Conservation (phyloP, 2,329 filamentous ascomycete species). For the Rhytidhysteron rufulum region DNA sequence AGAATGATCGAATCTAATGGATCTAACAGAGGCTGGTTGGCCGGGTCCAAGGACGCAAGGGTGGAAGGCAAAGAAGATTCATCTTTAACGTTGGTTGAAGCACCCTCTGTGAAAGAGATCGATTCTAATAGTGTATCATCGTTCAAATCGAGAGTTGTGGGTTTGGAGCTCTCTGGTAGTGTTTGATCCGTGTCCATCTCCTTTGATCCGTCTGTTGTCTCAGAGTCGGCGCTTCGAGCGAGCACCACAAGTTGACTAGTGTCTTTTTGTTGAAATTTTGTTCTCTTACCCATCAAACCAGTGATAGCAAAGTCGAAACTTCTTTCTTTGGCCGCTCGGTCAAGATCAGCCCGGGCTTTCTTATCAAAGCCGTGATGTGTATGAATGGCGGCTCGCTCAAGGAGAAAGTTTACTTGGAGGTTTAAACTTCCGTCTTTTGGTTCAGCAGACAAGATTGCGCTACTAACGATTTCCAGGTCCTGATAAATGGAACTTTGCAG, state of each 20-base stretch:
- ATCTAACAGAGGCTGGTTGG: constrained; percentile 75
- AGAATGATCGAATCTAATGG: constrained; percentile 88
- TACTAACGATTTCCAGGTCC: constrained; percentile 55
- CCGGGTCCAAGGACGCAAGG: constrained; percentile 65
- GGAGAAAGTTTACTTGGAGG: constrained; percentile 59
- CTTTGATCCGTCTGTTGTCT: constrained; percentile 3
- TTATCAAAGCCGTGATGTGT: constrained; percentile 79
- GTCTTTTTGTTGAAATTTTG: constrained; percentile 73
- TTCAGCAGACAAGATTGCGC: constrained; percentile 25
- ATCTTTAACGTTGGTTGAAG: constrained; percentile 41
- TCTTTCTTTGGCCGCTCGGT: constrained; percentile 62
- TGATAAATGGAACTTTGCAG: constrained; percentile 59
- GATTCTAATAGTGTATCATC: constrained; percentile 90
- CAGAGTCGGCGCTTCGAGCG: constrained; percentile 64
- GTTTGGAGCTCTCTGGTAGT: constrained; percentile 39
- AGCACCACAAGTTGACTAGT: constrained; percentile 88
- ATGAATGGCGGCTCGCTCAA: constrained; percentile 80
- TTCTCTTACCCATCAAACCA: constrained; percentile 80
- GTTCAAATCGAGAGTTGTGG: constrained; percentile 73
- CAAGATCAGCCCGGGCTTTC: constrained; percentile 68
- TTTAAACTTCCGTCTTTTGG: constrained; percentile 19
- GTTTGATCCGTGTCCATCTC: constrained; percentile 9
- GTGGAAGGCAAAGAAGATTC: constrained; percentile 54
- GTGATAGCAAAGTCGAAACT: constrained; percentile 78
- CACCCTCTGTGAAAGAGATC: constrained; percentile 69